phyloP scores from a whole-genome alignment of 1,284 basidiomycete genomes.

The Porodaedalea pini region DNA sequence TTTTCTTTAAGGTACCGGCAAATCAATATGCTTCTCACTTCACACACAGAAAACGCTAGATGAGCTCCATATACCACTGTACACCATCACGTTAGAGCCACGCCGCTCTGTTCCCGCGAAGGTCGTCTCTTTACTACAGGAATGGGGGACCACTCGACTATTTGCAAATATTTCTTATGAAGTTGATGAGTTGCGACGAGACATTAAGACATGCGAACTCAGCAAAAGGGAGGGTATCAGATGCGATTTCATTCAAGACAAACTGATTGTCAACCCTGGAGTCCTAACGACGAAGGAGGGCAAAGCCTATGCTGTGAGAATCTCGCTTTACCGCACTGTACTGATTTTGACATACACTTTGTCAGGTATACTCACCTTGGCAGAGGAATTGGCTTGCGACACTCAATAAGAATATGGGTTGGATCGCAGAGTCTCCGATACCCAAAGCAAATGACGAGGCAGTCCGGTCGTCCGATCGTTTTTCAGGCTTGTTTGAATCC shows the following conservation, averaged over 20 bases:
- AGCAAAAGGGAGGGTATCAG: slow-evolving; percentile 53
- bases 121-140: slow-evolving; percentile 52
- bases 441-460: slow-evolving; percentile 55
- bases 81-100: slow-evolving; percentile 53
- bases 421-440: slow-evolving; percentile 51
- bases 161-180: slow-evolving; percentile 91
- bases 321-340: neutral
- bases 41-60: slow-evolving; percentile 58
- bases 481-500: slow-evolving; percentile 53
- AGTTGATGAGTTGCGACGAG: slow-evolving; percentile 87
- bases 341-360: neutral
- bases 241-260: slow-evolving; percentile 75
- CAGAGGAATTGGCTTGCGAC: slow-evolving; percentile 56
- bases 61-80: slow-evolving; percentile 73
- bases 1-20: neutral
- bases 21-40: neutral
- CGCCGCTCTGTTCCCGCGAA: slow-evolving; percentile 54
- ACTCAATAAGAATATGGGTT: slow-evolving; percentile 50
- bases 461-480: slow-evolving; percentile 46
- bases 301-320: slow-evolving; percentile 63
- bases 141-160: slow-evolving; percentile 52
- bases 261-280: slow-evolving; percentile 79
- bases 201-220: slow-evolving; percentile 60
- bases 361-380: slow-evolving; percentile 72
- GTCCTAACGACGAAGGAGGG: slow-evolving; percentile 66